Evolutionary conservation across 2,329 filamentous ascomycete genomes (phyloP).

Genomic region (Aureobasidium sp.): DNA sequence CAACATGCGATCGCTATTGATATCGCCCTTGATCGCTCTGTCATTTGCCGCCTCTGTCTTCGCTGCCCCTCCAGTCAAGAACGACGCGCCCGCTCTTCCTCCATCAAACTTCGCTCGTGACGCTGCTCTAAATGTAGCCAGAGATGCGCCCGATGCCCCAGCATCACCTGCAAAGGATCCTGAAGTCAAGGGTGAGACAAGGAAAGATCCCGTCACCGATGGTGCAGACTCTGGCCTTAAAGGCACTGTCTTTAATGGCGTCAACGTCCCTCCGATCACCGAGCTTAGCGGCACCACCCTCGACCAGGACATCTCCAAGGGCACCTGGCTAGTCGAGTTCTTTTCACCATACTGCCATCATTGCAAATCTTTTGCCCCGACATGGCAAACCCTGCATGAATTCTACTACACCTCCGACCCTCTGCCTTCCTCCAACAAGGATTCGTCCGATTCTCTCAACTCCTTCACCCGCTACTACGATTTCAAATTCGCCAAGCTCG

Average conservation of each 20-base stretch:
- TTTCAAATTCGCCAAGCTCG: slow-evolving; percentile 78
- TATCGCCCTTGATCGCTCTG: slow-evolving; percentile 26
- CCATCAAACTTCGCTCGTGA: slow-evolving; percentile 4
- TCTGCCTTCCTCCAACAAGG: slow-evolving; percentile 43
- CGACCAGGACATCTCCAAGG: slow-evolving; percentile 53
- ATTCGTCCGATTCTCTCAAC: slow-evolving; percentile 47
- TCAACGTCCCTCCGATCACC: slow-evolving; percentile 58
- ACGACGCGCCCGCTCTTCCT: slow-evolving; percentile 12
- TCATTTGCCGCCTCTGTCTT: slow-evolving; percentile 22
- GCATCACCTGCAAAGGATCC: slow-evolving; percentile 17
- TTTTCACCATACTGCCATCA: slow-evolving; percentile 54
- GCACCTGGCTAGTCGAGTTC: slow-evolving; percentile 53
- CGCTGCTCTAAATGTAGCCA: slow-evolving; percentile 13
- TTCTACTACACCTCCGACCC: slow-evolving; percentile 87
- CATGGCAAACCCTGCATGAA: slow-evolving; percentile 89
- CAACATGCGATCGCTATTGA: slow-evolving; percentile 25
- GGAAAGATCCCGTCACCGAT: slow-evolving; percentile 29
- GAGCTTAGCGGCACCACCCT: slow-evolving; percentile 54
- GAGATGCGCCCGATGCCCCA: slow-evolving; percentile 19
- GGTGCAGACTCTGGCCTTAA: slow-evolving; percentile 18
- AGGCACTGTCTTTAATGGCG: slow-evolving; percentile 57
- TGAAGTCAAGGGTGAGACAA: slow-evolving; percentile 28
- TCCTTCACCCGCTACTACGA: slow-evolving; percentile 78
- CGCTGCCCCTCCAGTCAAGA: slow-evolving; percentile 16
- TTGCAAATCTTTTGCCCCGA: slow-evolving; percentile 72